Percentiles rank a stretch among this genome's conserved stretches.
Evolutionary conservation across 2,329 filamentous ascomycete genomes (phyloP).

Genomic region (Pyrenochaeta sp.): DNA sequence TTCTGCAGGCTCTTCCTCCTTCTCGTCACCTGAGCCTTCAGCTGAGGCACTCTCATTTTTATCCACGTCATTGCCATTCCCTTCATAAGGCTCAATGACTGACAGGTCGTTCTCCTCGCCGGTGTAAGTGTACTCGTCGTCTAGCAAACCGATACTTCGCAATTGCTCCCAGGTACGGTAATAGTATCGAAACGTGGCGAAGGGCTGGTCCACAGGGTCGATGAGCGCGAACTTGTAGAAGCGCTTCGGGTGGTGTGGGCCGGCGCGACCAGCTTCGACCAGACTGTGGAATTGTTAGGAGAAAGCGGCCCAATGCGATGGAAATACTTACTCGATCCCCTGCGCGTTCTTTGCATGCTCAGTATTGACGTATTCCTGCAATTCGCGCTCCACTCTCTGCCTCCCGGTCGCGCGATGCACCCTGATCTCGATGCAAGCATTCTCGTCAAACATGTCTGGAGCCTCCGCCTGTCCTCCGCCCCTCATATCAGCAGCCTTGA

Average conservation of each 20-base stretch:
- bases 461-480: conserved; percentile 17
- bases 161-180: conserved; percentile 44
- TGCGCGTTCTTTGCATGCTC: conserved; percentile 21
- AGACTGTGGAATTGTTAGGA: conserved; percentile 41
- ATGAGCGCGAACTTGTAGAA: conserved; percentile 60
- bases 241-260: conserved; percentile 49
- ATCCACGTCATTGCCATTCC: neutral
- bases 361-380: conserved; percentile 33
- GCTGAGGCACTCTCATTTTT: neutral
- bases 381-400: conserved; percentile 44
- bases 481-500: conserved; percentile 29
- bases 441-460: conserved; percentile 27
- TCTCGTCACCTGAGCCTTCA: neutral
- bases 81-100: conserved; percentile 35
- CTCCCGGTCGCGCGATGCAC: conserved; percentile 52
- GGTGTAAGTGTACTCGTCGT: conserved; percentile 11
- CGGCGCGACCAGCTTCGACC: conserved; percentile 47
- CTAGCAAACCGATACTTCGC: conserved; percentile 28
- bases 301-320: neutral
- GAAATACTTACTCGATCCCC: conserved; percentile 40
- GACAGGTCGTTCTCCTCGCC: conserved; percentile 30
- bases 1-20: neutral
- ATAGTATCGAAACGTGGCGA: conserved; percentile 54
- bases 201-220: conserved; percentile 58
- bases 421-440: conserved; percentile 50